These are phyloP conservation scores for Castanea sativa DNA, from an alignment of 306 rosid genomes.

Conservation along the genomic window DNA sequence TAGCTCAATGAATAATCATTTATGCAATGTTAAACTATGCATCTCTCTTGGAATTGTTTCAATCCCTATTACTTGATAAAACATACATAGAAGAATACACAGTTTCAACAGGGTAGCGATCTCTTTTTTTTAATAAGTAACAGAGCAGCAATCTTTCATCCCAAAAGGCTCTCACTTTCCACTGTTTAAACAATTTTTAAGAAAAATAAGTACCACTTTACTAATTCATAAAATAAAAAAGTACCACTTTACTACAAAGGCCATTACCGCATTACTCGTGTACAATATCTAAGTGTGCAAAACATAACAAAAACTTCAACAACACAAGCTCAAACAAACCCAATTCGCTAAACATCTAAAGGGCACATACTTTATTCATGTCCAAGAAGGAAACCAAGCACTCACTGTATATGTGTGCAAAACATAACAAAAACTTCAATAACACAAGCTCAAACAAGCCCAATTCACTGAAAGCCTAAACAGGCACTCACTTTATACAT, in stretches of 20 bases:
- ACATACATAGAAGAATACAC: too few species aligned
- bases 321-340: not conserved
- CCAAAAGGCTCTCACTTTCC: not conserved
- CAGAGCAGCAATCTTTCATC: not conserved
- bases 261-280: not conserved
- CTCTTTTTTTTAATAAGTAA: too few species aligned
- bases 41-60: not conserved
- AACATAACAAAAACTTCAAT: not conserved
- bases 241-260: not conserved
- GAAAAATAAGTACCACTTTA: not conserved
- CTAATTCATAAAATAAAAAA: not conserved
- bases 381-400: not conserved
- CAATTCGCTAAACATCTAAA: constrained; percentile 13
- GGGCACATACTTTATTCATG: not conserved
- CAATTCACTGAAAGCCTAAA: constrained; percentile 7
- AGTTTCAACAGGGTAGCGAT: too few species aligned
- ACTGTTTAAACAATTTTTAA: not conserved
- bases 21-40: not conserved
- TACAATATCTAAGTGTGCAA: not conserved
- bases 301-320: not conserved
- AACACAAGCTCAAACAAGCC: constrained; percentile 1
- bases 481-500: not conserved
- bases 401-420: not conserved
- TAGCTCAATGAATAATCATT: not conserved
- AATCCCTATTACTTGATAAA: too few species aligned